Conservation (phyloP, 2,329 filamentous ascomycete genomes). For the Sarocladium oryzae region DNA sequence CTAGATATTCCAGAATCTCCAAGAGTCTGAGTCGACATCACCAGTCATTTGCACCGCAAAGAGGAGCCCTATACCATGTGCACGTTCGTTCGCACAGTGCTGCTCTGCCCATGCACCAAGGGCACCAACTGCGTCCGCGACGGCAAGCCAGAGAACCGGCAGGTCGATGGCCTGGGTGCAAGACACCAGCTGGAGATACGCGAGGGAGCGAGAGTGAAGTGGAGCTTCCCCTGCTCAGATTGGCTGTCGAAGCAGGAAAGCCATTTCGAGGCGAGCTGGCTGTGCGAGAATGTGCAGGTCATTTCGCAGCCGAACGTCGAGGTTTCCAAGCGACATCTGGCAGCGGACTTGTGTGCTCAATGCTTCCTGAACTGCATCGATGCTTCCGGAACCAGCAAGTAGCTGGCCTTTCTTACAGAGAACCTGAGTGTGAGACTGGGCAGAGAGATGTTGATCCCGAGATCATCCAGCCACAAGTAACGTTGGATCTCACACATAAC, state of each 20-base stretch:
- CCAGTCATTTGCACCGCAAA: too few species aligned
- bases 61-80: too few species aligned
- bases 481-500: too few species aligned
- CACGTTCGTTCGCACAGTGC: background rate
- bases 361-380: background rate
- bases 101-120: background rate
- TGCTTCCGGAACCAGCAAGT: too few species aligned
- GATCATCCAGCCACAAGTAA: too few species aligned
- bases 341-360: background rate
- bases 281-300: background rate
- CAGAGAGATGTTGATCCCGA: too few species aligned
- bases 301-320: background rate
- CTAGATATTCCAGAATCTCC: too few species aligned
- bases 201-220: background rate
- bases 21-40: too few species aligned
- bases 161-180: background rate
- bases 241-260: background rate
- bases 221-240: background rate
- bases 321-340: background rate
- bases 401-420: too few species aligned
- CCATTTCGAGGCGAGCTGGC: background rate
- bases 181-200: background rate
- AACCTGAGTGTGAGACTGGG: too few species aligned
- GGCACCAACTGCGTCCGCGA: background rate
- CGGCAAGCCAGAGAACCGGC: background rate